A percentile compares a stretch with the other conserved stretches of the same genome.
These are phyloP conservation scores for Mycena pura DNA, from an alignment of 768 basidiomycete genomes.

Conservation along the genomic window DNA sequence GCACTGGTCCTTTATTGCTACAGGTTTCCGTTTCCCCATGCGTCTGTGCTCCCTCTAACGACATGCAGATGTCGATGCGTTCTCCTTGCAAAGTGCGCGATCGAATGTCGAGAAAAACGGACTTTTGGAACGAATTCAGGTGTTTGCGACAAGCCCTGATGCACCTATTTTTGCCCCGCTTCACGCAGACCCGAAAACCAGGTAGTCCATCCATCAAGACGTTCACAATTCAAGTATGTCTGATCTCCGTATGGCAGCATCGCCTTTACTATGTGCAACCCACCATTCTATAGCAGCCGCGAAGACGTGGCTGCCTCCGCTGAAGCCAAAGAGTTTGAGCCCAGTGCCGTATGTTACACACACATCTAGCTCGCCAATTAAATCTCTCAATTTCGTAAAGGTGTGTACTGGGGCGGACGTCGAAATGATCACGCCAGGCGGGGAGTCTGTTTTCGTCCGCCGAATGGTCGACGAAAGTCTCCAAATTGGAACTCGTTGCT, in stretches of 20 bases:
- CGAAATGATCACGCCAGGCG: conserved; percentile 91
- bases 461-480: conserved; percentile 82
- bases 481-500: conserved; percentile 54
- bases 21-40: conserved; percentile 49
- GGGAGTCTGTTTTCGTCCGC: conserved; percentile 80
- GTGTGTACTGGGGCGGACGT: conserved; percentile 85
- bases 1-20: conserved; percentile 68
- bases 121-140: conserved; percentile 55
- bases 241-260: conserved; percentile 44
- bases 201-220: neutral
- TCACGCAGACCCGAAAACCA: conserved; percentile 14
- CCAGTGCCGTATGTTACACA: conserved; percentile 67
- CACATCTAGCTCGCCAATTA: neutral
- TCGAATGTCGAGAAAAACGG: conserved; percentile 65
- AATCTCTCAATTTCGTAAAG: conserved; percentile 43
- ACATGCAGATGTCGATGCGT: conserved; percentile 71
- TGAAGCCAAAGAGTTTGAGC: conserved; percentile 65
- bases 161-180: conserved; percentile 58
- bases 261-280: conserved; percentile 94
- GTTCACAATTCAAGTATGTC: neutral
- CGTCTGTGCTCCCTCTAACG: neutral
- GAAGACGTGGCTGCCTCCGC: conserved; percentile 71
- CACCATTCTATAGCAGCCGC: conserved; percentile 86
- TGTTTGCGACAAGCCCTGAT: conserved; percentile 46
- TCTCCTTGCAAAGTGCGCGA: conserved; percentile 62